These are phyloP conservation scores for Furcasterigmium furcatum DNA, from an alignment of 2,329 filamentous ascomycete species.

Conservation along the genomic window DNA sequence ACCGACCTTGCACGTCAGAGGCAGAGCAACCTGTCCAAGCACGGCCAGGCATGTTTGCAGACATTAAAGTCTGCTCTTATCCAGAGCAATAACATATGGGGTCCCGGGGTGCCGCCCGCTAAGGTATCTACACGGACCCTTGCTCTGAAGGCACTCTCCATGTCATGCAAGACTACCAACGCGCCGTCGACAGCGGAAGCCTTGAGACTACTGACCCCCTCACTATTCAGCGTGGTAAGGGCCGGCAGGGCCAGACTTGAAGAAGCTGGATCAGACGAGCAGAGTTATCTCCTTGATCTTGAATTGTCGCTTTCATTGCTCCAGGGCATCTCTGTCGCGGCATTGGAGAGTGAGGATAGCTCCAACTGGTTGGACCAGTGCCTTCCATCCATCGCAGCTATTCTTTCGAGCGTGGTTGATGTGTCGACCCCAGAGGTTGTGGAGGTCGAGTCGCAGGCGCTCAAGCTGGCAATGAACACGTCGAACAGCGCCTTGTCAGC, in stretches of 20 bases:
- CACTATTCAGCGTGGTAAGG: conserved; percentile 14
- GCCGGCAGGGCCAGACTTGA: conserved; percentile 3
- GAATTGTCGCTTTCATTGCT: conserved; percentile 41
- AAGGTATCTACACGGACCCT: conserved; percentile 60
- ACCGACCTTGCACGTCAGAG: conserved; percentile 59
- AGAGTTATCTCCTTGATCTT: not conserved
- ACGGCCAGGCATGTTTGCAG: conserved; percentile 53
- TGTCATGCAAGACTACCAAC: conserved; percentile 4
- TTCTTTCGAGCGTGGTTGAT: conserved; percentile 36
- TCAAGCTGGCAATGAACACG: conserved; percentile 77
- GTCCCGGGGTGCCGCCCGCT: conserved; percentile 39
- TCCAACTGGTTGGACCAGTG: conserved; percentile 42
- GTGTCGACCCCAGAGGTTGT: conserved; percentile 31
- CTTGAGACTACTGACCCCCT: conserved; percentile 9
- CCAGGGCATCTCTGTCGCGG: conserved; percentile 48
- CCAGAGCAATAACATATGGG: conserved; percentile 50
- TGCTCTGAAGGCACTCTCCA: conserved; percentile 55
- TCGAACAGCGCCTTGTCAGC: conserved; percentile 76
- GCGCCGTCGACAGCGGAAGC: conserved; percentile 4
- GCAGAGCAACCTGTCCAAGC: conserved; percentile 65
- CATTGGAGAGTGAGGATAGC: conserved; percentile 35
- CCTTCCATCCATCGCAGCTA: conserved; percentile 47
- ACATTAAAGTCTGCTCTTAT: conserved; percentile 52
- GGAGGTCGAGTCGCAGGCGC: conserved; percentile 41
- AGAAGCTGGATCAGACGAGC: not conserved